Conservation (phyloP, 2,329 filamentous ascomycete genomes). For the Xenoacremonium recifei region DNA sequence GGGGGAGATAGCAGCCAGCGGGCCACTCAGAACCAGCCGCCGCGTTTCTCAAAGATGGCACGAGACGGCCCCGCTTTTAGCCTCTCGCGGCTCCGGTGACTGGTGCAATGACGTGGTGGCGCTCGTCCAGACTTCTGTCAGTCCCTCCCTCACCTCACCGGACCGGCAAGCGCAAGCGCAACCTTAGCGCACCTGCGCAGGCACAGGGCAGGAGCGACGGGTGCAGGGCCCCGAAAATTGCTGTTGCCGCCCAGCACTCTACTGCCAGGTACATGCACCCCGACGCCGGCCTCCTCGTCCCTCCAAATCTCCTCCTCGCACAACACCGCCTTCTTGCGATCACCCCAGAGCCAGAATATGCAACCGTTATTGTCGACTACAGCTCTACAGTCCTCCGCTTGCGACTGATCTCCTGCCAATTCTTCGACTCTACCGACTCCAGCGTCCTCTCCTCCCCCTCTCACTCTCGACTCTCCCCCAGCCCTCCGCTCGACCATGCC, state of each 20-base stretch:
- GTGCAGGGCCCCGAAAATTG: constrained; percentile 19
- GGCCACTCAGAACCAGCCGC: too few species aligned
- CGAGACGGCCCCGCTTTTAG: constrained; percentile 3
- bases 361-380: neutral
- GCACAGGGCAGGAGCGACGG: too few species aligned
- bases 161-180: too few species aligned
- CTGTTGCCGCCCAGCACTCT: constrained; percentile 5
- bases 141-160: constrained; percentile 6
- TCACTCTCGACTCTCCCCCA: constrained; percentile 1
- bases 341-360: neutral
- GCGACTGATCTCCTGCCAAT: neutral
- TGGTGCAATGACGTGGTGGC: constrained; percentile 7
- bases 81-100: neutral
- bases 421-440: neutral
- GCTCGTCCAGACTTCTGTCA: constrained; percentile 2
- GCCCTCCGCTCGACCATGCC: constrained; percentile 37
- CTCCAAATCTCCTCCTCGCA: constrained; percentile 16
- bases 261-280: constrained; percentile 12
- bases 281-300: constrained; percentile 24
- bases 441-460: constrained; percentile 8
- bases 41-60: neutral
- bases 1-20: too few species aligned
- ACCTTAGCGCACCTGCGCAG: too few species aligned
- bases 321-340: neutral
- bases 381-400: neutral